A percentile compares a stretch with the other conserved stretches of the same genome.
phyloP scores from a whole-genome alignment of 1,284 basidiomycete genomes.

The Entoloma clypeatum region DNA sequence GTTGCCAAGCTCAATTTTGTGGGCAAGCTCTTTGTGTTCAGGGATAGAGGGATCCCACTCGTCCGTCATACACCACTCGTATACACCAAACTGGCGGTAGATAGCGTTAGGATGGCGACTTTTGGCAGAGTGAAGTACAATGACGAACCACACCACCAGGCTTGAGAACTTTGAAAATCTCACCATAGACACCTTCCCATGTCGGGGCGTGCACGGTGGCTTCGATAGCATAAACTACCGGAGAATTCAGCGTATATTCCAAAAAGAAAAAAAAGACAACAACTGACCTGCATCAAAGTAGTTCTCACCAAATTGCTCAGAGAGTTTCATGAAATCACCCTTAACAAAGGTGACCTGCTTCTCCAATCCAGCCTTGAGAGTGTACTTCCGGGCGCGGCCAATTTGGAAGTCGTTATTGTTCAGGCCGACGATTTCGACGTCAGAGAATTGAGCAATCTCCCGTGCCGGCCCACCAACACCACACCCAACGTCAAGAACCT shows the following conservation, averaged over 20 bases:
- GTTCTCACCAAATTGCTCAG: conserved; percentile 90
- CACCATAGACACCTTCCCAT: conserved; percentile 93
- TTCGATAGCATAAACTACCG: conserved; percentile 91
- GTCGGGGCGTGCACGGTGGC: conserved; percentile 96
- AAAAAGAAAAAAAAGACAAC: neutral
- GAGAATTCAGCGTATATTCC: conserved; percentile 9
- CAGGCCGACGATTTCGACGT: conserved; percentile 82
- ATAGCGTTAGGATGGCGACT: conserved; percentile 5
- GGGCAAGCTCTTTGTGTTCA: conserved; percentile 88
- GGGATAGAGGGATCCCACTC: conserved; percentile 86
- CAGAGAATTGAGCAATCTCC: conserved; percentile 91
- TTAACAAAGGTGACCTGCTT: conserved; percentile 80
- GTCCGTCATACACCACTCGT: conserved; percentile 99
- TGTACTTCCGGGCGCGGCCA: conserved; percentile 81
- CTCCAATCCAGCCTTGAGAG: conserved; percentile 74
- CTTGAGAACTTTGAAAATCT: conserved; percentile 95
- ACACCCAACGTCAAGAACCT: conserved; percentile 96
- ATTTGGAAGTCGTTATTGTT: conserved; percentile 99
- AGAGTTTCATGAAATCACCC: conserved; percentile 96
- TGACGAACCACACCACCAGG: conserved; percentile 87
- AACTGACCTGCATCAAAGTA: conserved; percentile 88
- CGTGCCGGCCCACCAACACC: conserved; percentile 97
- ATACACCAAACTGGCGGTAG: conserved; percentile 79
- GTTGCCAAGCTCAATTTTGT: conserved; percentile 89
- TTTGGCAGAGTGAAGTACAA: neutral